phyloP scores from a whole-genome alignment of 768 basidiomycete genomes.

The Boletus sp. region DNA sequence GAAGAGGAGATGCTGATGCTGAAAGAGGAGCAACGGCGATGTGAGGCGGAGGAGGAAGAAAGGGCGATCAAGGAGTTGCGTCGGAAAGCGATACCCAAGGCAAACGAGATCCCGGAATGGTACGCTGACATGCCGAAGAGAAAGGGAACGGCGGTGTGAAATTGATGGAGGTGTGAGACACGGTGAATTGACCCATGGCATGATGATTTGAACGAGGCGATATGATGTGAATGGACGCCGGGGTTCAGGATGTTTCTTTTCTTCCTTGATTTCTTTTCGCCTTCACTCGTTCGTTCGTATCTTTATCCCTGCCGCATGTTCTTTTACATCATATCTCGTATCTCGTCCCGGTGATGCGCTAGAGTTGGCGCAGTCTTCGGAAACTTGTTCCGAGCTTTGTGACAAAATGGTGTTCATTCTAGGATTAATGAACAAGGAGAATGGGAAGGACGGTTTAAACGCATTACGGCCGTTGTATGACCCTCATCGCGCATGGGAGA shows the following conservation, averaged over 20 bases:
- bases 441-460: constrained; percentile 19
- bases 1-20: constrained; percentile 50
- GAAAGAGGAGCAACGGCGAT: constrained; percentile 46
- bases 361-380: neutral
- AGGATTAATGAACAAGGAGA: constrained; percentile 22
- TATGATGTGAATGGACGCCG: constrained; percentile 14
- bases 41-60: constrained; percentile 56
- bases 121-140: constrained; percentile 69
- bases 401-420: constrained; percentile 21
- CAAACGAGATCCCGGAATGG: constrained; percentile 75
- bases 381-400: neutral
- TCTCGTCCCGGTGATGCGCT: neutral
- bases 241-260: constrained; percentile 6
- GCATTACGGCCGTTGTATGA: constrained; percentile 21
- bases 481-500: constrained; percentile 14
- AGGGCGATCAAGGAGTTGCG: constrained; percentile 59
- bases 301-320: constrained; percentile 17
- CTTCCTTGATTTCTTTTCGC: constrained; percentile 3
- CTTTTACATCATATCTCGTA: constrained; percentile 12
- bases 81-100: constrained; percentile 61
- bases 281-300: too few relatives aligned
- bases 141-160: constrained; percentile 27
- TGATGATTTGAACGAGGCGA: constrained; percentile 15
- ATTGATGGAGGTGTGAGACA: constrained; percentile 3
- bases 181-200: too few relatives aligned